Evolutionary conservation across 129 eudicot species (phyloP).

Genomic region (Ambrosia trifida): DNA sequence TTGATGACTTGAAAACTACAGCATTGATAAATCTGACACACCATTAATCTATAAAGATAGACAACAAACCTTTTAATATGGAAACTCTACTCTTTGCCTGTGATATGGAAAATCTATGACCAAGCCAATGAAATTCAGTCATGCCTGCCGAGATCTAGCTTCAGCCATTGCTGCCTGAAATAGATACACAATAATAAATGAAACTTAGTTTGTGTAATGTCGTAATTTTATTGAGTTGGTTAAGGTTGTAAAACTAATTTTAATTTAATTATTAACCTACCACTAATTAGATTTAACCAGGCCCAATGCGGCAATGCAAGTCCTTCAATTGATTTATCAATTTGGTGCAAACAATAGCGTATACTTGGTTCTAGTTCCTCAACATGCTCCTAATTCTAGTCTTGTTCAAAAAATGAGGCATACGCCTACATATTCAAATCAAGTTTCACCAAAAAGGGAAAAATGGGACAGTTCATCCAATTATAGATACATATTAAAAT

Average conservation of each 20-base stretch:
- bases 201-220: conserved; percentile 5
- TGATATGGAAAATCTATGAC: conserved; percentile 82
- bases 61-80: conserved; percentile 81
- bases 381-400: conserved; percentile 96
- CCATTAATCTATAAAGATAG: neutral
- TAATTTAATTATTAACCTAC: conserved; percentile 32
- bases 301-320: conserved; percentile 66
- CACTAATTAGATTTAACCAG: conserved; percentile 92
- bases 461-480: neutral
- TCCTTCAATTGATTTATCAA: conserved; percentile 96
- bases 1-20: neutral
- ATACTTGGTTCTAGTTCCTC: conserved; percentile 97
- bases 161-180: conserved; percentile 93
- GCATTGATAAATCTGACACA: neutral
- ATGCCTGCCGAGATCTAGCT: conserved; percentile 99
- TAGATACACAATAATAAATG: conserved; percentile 16
- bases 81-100: conserved; percentile 90
- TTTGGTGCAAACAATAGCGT: conserved; percentile 85
- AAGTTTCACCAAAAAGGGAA: conserved; percentile 26
- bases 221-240: conserved; percentile 12
- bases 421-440: conserved; percentile 67
- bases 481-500: neutral
- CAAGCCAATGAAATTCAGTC: conserved; percentile 97
- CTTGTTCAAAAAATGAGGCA: conserved; percentile 94
- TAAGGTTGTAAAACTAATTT: neutral